Conservation (phyloP, 2,329 filamentous ascomycete species). For the Pseudogymnoascus sp. region DNA sequence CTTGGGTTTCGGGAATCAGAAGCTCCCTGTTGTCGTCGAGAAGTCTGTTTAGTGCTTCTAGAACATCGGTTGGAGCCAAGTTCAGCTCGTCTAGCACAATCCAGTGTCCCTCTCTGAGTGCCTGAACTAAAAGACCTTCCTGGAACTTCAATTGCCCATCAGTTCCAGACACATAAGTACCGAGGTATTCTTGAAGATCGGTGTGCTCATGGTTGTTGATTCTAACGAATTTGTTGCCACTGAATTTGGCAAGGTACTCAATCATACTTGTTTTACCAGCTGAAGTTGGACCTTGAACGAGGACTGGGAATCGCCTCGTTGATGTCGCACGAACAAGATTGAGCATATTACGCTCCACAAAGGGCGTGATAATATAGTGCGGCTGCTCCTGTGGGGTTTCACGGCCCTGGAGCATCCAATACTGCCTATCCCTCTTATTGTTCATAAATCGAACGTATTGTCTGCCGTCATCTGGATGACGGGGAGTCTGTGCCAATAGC, state of each 20-base stretch:
- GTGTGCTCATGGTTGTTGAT: slow-evolving; percentile 99
- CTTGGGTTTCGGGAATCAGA: slow-evolving; percentile 92
- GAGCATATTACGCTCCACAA: slow-evolving; percentile 87
- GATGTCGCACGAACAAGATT: slow-evolving; percentile 92
- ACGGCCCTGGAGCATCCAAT: slow-evolving; percentile 78
- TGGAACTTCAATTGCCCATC: slow-evolving; percentile 85
- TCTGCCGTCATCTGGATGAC: slow-evolving; percentile 65
- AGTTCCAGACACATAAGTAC: slow-evolving; percentile 79
- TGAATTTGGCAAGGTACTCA: slow-evolving; percentile 92
- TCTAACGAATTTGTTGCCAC: slow-evolving; percentile 91
- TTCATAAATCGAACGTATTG: slow-evolving; percentile 73
- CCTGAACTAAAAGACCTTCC: slow-evolving; percentile 87
- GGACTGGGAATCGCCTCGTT: slow-evolving; percentile 81
- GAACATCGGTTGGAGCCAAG: slow-evolving; percentile 88
- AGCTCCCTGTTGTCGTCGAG: slow-evolving; percentile 95
- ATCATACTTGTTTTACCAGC: slow-evolving; percentile 99
- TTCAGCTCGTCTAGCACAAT: slow-evolving; percentile 98
- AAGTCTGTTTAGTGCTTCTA: slow-evolving; percentile 90
- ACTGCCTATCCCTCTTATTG: slow-evolving; percentile 58
- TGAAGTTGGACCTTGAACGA: slow-evolving; percentile 94
- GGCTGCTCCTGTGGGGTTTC: slow-evolving; percentile 60
- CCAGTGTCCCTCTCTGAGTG: slow-evolving; percentile 89
- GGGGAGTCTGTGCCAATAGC: slow-evolving; percentile 69
- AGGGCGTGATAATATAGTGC: slow-evolving; percentile 95
- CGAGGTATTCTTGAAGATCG: slow-evolving; percentile 93